Evolutionary conservation across 2,329 filamentous ascomycete species (phyloP).

Genomic region (Huntiella savannae): DNA sequence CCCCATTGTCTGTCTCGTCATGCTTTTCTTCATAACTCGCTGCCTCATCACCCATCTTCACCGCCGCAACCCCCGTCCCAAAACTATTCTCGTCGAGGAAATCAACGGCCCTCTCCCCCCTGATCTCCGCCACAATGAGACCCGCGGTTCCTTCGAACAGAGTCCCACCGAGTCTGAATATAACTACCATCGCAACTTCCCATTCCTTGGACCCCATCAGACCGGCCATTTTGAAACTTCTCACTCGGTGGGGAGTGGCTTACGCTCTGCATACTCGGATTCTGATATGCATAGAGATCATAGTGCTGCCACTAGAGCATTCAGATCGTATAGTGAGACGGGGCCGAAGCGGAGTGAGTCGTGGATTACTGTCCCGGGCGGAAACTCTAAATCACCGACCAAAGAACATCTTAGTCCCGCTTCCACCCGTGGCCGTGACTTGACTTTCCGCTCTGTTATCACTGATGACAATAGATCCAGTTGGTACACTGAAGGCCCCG

Average conservation of each 20-base stretch:
- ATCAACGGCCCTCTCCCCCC: constrained; percentile 5
- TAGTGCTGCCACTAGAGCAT: neutral
- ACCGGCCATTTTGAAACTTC: neutral
- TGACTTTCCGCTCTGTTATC: constrained; percentile 1
- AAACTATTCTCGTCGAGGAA: constrained; percentile 7
- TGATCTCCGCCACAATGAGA: constrained; percentile 7
- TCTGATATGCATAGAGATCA: constrained; percentile 6
- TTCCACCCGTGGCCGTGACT: constrained; percentile 2
- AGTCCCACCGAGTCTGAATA: constrained; percentile 8
- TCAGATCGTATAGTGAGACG: constrained; percentile 1
- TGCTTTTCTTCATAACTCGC: constrained; percentile 18
- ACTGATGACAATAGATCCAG: constrained; percentile 5
- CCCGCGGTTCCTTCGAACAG: constrained; percentile 2
- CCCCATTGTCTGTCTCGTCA: constrained; percentile 21
- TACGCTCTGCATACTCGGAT: constrained; percentile 6
- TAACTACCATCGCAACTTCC: constrained; percentile 9
- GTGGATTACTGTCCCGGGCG: constrained; percentile 7
- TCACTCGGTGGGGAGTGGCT: neutral
- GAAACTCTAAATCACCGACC: constrained; percentile 2
- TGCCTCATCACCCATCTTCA: constrained; percentile 19
- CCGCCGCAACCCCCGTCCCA: constrained; percentile 13
- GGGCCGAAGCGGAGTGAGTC: constrained; percentile 8
- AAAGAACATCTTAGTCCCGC: constrained; percentile 2
- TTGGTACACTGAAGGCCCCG: constrained; percentile 9
- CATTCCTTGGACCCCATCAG: constrained; percentile 2